phyloP scores from a whole-genome alignment of 768 basidiomycete genomes.

The Galerina marginata region DNA sequence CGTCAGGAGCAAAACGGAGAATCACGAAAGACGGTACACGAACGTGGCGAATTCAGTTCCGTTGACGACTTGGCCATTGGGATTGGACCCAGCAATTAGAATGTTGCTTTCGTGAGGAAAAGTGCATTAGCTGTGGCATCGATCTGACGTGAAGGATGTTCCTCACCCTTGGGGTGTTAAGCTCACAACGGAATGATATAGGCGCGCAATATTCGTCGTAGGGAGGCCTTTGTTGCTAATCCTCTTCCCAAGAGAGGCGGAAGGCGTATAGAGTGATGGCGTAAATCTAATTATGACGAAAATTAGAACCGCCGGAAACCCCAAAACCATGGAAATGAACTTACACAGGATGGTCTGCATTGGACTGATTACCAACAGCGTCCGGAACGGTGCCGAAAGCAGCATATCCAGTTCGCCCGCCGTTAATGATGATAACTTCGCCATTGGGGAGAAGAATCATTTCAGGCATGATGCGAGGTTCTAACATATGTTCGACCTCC shows the following conservation, averaged over 20 bases:
- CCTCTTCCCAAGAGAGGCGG: conserved; percentile 44
- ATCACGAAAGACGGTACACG: not conserved
- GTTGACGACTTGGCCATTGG: conserved; percentile 39
- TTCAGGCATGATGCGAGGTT: conserved; percentile 45
- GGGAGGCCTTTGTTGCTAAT: conserved; percentile 55
- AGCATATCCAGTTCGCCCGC: conserved; percentile 47
- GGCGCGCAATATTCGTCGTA: conserved; percentile 48
- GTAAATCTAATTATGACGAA: conserved; percentile 28
- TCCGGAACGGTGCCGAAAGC: conserved; percentile 40
- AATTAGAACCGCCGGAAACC: not conserved
- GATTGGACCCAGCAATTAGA: conserved; percentile 50
- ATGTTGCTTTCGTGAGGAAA: conserved; percentile 26
- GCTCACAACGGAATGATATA: conserved; percentile 69
- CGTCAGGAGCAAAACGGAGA: conserved; percentile 17
- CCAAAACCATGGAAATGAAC: conserved; percentile 1
- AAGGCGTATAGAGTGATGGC: conserved; percentile 55
- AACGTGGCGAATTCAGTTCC: conserved; percentile 33
- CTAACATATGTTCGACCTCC: conserved; percentile 50
- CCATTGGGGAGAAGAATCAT: conserved; percentile 50
- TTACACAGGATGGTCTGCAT: conserved; percentile 38
- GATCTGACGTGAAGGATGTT: conserved; percentile 12
- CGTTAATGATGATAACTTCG: conserved; percentile 48
- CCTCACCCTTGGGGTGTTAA: conserved; percentile 57
- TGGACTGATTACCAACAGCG: conserved; percentile 30
- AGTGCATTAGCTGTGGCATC: not conserved